These are phyloP conservation scores for Boletus sp. DNA, from an alignment of 768 basidiomycete species.

Conservation along the genomic window DNA sequence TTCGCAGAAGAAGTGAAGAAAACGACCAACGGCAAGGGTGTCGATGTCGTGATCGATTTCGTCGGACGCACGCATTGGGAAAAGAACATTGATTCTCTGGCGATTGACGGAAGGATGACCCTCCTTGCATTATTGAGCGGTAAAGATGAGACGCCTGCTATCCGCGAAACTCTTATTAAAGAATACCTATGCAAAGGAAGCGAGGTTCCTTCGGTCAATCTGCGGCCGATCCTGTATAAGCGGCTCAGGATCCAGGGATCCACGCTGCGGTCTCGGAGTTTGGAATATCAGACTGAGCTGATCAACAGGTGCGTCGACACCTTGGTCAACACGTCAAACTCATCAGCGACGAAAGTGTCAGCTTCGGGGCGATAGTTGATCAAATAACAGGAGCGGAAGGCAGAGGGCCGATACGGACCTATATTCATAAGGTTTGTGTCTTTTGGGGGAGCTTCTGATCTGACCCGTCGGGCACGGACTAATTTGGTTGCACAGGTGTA, in stretches of 20 bases:
- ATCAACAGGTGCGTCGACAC: slow-evolving; percentile 48
- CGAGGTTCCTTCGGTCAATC: slow-evolving; percentile 49
- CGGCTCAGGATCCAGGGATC: slow-evolving; percentile 87
- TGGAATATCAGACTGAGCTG: slow-evolving; percentile 76
- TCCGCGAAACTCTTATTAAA: slow-evolving; percentile 21
- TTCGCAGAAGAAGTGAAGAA: slow-evolving; percentile 74
- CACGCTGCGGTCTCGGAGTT: slow-evolving; percentile 72
- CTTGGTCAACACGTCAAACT: slow-evolving; percentile 24
- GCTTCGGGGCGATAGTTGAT: slow-evolving; percentile 57
- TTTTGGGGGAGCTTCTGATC: slow-evolving; percentile 10
- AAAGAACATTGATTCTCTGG: slow-evolving; percentile 69
- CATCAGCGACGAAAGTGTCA: slow-evolving; percentile 19
- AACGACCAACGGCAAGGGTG: slow-evolving; percentile 67
- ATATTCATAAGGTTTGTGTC: slow-evolving; percentile 69
- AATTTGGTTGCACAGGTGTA: slow-evolving; percentile 53
- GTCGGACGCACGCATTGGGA: slow-evolving; percentile 74
- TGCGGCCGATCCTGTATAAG: slow-evolving; percentile 74
- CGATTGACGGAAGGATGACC: slow-evolving; percentile 73
- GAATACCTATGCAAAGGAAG: slow-evolving; percentile 41
- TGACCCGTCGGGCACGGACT: slow-evolving; percentile 14
- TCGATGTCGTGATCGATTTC: slow-evolving; percentile 83
- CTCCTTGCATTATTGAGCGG: slow-evolving; percentile 67
- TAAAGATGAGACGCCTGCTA: slow-evolving; percentile 29
- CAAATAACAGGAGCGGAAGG: slow-evolving; percentile 60
- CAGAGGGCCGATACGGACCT: slow-evolving; percentile 61